Percentiles rank a stretch among this genome's conserved stretches.
Conservation (phyloP, 2,329 filamentous ascomycete genomes). For the Scedosporium boydii region DNA sequence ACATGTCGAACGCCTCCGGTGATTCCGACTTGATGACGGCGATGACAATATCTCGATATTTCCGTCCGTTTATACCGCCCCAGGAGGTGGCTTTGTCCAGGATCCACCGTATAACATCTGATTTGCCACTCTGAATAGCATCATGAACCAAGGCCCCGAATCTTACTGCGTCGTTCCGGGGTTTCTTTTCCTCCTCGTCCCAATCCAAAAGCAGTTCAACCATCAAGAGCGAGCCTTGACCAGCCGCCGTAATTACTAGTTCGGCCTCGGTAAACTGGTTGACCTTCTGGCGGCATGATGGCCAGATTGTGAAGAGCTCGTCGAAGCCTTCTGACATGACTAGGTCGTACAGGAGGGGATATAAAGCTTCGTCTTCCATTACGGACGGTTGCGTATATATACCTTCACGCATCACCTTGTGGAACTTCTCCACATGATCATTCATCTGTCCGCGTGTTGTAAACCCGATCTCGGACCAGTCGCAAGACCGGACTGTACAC, state of each 20-base stretch:
- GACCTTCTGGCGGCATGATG: background rate
- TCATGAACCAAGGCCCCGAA: background rate
- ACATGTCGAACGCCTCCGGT: background rate
- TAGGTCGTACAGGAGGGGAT: background rate
- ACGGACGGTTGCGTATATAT: background rate
- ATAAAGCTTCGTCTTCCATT: background rate
- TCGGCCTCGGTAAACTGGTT: background rate
- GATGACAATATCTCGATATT: background rate
- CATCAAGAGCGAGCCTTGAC: background rate
- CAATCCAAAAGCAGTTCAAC: background rate
- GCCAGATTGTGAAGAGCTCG: background rate
- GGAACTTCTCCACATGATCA: background rate
- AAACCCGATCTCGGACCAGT: slow-evolving; percentile 14
- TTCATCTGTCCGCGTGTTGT: slow-evolving; percentile 7
- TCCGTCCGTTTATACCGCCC: background rate
- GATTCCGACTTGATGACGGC: background rate
- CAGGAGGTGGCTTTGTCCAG: background rate
- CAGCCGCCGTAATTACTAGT: background rate
- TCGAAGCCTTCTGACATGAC: background rate
- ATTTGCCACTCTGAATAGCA: background rate
- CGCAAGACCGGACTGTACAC: slow-evolving; percentile 13
- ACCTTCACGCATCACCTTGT: background rate
- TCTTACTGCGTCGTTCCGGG: background rate
- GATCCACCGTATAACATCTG: background rate
- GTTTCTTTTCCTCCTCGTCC: background rate